Conservation (phyloP, 1,284 basidiomycete genomes). For the Vanrija humicola region DNA sequence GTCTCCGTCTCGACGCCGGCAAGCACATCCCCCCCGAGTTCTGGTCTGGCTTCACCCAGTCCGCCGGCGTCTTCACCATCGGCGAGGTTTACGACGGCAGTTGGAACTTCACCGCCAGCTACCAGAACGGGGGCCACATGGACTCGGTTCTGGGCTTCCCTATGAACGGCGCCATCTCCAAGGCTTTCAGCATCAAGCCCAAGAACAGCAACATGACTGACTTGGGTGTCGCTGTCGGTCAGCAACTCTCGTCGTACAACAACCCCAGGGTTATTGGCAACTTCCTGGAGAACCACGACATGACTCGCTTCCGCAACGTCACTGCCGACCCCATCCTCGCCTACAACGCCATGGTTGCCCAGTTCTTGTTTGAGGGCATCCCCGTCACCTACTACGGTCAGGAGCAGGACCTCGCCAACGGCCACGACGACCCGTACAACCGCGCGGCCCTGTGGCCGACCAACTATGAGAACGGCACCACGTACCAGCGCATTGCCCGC, state of each 20-base stretch:
- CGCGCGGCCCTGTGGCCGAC: constrained; percentile 71
- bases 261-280: constrained; percentile 63
- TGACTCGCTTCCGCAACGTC: constrained; percentile 68
- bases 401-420: constrained; percentile 61
- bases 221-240: constrained; percentile 58
- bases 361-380: constrained; percentile 65
- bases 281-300: constrained; percentile 79
- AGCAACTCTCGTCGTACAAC: constrained; percentile 53
- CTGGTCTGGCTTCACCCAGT: constrained; percentile 56
- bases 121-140: constrained; percentile 41
- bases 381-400: constrained; percentile 70
- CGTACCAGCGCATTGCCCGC: constrained; percentile 60
- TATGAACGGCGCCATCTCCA: constrained; percentile 61
- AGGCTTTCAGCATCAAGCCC: constrained; percentile 58
- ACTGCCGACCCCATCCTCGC: constrained; percentile 36
- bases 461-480: constrained; percentile 53
- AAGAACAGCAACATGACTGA: constrained; percentile 57
- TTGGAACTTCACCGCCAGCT: constrained; percentile 48
- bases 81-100: constrained; percentile 69
- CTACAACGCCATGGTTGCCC: constrained; percentile 63
- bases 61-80: constrained; percentile 74
- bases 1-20: constrained; percentile 72
- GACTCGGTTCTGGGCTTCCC: constrained; percentile 57
- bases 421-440: constrained; percentile 63
- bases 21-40: constrained; percentile 54